Conservation (phyloP, 805 yeast genomes). For the Cyberlindnera misumaiensis region DNA sequence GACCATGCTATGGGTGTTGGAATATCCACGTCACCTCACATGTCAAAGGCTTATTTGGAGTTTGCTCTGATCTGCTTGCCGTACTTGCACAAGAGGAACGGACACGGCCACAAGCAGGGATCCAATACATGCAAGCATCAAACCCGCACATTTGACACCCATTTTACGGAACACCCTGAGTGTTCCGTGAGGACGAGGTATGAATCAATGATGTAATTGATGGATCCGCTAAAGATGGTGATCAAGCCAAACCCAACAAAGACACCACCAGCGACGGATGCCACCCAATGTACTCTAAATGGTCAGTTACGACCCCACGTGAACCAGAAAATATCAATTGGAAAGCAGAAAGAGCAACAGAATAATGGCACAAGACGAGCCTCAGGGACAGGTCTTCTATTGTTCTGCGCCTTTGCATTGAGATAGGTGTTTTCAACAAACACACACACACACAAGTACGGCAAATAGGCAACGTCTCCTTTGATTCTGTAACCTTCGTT, state of each 20-base stretch:
- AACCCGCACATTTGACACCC: conserved; percentile 77
- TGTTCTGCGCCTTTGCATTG: conserved; percentile 40
- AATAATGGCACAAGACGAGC: conserved; percentile 74
- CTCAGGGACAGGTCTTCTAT: conserved; percentile 66
- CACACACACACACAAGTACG: conserved; percentile 63
- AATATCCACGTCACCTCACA: too few species aligned
- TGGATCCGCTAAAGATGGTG: conserved; percentile 58
- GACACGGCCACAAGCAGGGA: conserved; percentile 61
- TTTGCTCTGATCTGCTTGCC: conserved; percentile 50
- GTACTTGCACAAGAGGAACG: conserved; percentile 48
- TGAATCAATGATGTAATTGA: conserved; percentile 68
- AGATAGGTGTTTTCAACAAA: conserved; percentile 47
- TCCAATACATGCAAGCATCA: conserved; percentile 58
- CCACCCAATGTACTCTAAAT: conserved; percentile 69
- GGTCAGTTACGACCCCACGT: conserved; percentile 83
- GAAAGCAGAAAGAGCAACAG: conserved; percentile 62
- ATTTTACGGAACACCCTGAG: conserved; percentile 60
- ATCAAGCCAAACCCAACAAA: conserved; percentile 64
- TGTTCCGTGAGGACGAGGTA: conserved; percentile 64
- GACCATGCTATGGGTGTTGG: too few species aligned
- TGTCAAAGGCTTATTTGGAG: conserved; percentile 49
- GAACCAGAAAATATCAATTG: conserved; percentile 79
- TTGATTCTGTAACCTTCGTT: conserved; percentile 51
- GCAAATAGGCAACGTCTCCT: conserved; percentile 66
- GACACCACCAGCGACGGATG: conserved; percentile 62